These are phyloP conservation scores for Globisporangium spinosum DNA, from an alignment of 352 stramenopile species.

Conservation along the genomic window DNA sequence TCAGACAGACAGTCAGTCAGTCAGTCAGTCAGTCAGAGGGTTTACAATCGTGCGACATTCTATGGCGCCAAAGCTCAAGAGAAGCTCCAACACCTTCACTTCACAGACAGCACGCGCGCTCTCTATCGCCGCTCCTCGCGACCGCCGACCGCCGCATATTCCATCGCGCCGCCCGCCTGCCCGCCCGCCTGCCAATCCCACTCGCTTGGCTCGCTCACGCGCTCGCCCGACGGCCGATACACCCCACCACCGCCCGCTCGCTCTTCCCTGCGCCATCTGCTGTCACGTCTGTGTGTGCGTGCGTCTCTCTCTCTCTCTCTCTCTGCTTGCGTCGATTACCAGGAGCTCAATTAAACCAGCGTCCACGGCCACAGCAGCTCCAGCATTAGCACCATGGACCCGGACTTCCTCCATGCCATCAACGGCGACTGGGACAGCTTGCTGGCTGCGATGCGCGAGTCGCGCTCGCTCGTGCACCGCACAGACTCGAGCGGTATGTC, in stretches of 20 bases:
- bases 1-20: conserved; percentile 6
- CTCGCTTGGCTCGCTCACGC: not conserved
- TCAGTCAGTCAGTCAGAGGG: not conserved
- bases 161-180: conserved; percentile 1
- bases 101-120: not conserved
- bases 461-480: conserved; percentile 50
- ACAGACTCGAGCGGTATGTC: conserved; percentile 74
- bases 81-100: conserved; percentile 1
- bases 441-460: conserved; percentile 57
- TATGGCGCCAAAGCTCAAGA: not conserved
- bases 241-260: not conserved
- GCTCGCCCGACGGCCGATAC: not conserved
- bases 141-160: not conserved
- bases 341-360: not conserved
- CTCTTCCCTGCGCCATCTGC: not conserved
- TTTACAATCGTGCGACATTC: conserved; percentile 8
- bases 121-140: conserved; percentile 2
- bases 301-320: not conserved
- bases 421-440: conserved; percentile 80
- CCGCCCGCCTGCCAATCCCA: not conserved
- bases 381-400: conserved; percentile 40
- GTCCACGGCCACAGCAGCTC: not conserved
- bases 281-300: not conserved
- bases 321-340: not conserved
- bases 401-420: conserved; percentile 71